Conservation (phyloP, 805 yeast genomes). For the Kazachstania africana region DNA sequence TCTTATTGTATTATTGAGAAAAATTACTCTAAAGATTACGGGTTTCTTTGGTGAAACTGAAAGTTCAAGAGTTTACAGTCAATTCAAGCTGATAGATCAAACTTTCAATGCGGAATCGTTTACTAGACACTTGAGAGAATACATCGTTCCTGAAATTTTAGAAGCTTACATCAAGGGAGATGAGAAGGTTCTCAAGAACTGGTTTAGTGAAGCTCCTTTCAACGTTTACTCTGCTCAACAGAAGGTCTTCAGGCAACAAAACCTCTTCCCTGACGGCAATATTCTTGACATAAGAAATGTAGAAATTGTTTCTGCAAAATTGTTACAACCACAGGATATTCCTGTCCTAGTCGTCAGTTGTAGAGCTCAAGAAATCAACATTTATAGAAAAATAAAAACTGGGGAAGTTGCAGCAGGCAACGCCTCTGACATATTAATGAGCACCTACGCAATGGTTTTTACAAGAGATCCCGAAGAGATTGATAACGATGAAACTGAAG, state of each 20-base stretch:
- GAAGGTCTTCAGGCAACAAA: constrained; percentile 85
- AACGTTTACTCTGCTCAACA: constrained; percentile 90
- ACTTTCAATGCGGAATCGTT: constrained; percentile 69
- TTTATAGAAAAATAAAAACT: constrained; percentile 79
- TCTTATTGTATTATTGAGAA: constrained; percentile 66
- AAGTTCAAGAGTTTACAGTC: constrained; percentile 79
- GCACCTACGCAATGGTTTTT: constrained; percentile 92
- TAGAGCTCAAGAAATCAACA: constrained; percentile 90
- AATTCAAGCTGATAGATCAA: constrained; percentile 85
- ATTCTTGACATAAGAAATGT: constrained; percentile 92
- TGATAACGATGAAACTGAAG: constrained; percentile 83
- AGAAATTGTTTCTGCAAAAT: constrained; percentile 78
- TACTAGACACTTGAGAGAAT: constrained; percentile 75
- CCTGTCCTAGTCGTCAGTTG: constrained; percentile 92
- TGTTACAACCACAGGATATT: constrained; percentile 77
- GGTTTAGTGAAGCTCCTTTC: constrained; percentile 96
- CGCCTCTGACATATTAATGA: constrained; percentile 81
- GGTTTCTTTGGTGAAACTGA: constrained; percentile 95
- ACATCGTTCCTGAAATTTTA: constrained; percentile 85
- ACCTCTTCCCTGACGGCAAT: constrained; percentile 79
- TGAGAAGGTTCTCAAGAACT: constrained; percentile 63
- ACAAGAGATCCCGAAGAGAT: constrained; percentile 89
- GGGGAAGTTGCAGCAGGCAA: constrained; percentile 94
- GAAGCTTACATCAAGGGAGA: constrained; percentile 95
- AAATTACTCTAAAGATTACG: constrained; percentile 66